phyloP scores from a whole-genome alignment of 169 alveolate genomes.

The Plasmodium coatneyi region DNA sequence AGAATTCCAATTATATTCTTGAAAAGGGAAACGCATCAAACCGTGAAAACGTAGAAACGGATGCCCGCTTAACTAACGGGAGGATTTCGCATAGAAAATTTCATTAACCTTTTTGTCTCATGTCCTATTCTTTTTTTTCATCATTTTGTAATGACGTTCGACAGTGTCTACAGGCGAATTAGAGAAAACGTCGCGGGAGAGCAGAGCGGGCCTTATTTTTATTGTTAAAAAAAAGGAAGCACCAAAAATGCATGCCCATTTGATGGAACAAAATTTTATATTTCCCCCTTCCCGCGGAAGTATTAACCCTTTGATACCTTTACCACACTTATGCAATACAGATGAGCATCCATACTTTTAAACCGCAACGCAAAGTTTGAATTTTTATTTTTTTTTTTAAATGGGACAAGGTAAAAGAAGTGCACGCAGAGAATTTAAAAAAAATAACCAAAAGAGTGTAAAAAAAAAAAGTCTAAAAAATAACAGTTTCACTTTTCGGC shows the following conservation, averaged over 20 bases:
- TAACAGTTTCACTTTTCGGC: not conserved
- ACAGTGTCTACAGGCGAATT: not conserved
- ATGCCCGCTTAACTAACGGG: not conserved
- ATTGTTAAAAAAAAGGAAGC: not conserved
- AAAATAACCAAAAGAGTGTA: not conserved
- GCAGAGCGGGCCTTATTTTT: not conserved
- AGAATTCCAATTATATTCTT: not conserved
- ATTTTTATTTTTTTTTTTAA: not conserved
- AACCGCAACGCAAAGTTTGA: not conserved
- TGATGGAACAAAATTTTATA: not conserved
- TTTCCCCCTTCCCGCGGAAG: not conserved
- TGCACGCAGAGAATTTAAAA: not conserved
- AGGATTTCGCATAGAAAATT: not conserved
- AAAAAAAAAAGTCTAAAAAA: not conserved
- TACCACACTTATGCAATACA: not conserved
- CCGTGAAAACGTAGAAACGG: not conserved
- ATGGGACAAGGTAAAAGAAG: not conserved
- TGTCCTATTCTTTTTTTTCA: not conserved
- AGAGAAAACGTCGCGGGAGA: not conserved
- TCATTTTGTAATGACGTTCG: not conserved
- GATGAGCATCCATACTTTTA: not conserved
- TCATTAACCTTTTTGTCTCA: not conserved
- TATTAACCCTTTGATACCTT: not conserved
- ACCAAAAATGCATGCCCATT: not conserved
- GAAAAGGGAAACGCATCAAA: not conserved